phyloP scores from a whole-genome alignment of 2,329 filamentous ascomycete species.

The Zasmidium citrigriseum region DNA sequence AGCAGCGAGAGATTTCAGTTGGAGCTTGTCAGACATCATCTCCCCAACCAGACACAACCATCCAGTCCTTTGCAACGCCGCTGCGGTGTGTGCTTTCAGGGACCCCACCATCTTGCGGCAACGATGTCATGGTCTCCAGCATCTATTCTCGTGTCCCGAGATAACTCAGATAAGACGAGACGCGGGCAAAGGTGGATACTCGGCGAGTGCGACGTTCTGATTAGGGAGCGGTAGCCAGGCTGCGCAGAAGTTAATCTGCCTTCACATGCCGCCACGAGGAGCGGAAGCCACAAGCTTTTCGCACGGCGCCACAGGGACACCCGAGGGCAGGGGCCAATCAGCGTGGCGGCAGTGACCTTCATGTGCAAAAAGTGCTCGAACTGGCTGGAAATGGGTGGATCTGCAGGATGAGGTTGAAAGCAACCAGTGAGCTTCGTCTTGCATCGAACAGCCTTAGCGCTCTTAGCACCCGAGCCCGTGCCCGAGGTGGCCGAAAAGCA shows the following conservation, averaged over 20 bases:
- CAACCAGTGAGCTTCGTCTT: constrained; percentile 10
- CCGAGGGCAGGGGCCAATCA: constrained; percentile 1
- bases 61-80: neutral
- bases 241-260: constrained; percentile 6
- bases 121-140: constrained; percentile 26
- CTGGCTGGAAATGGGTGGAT: constrained; percentile 9
- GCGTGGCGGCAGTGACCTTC: neutral
- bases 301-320: neutral
- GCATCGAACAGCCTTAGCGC: neutral
- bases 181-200: neutral
- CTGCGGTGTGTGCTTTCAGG: constrained; percentile 6
- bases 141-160: constrained; percentile 17
- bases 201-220: neutral
- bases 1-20: neutral
- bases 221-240: neutral
- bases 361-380: constrained; percentile 2
- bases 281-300: constrained; percentile 1
- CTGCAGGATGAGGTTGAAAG: constrained; percentile 17
- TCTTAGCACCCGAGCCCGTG: neutral
- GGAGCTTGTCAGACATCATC: neutral
- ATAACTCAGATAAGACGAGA: constrained; percentile 16
- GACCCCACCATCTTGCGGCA: constrained; percentile 20
- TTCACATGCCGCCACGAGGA: constrained; percentile 2
- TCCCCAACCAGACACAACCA: neutral
- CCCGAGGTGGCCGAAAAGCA: constrained; percentile 3